Evolutionary conservation across 2,329 filamentous ascomycete species (phyloP).

Genomic region (Talaromyces sp.): DNA sequence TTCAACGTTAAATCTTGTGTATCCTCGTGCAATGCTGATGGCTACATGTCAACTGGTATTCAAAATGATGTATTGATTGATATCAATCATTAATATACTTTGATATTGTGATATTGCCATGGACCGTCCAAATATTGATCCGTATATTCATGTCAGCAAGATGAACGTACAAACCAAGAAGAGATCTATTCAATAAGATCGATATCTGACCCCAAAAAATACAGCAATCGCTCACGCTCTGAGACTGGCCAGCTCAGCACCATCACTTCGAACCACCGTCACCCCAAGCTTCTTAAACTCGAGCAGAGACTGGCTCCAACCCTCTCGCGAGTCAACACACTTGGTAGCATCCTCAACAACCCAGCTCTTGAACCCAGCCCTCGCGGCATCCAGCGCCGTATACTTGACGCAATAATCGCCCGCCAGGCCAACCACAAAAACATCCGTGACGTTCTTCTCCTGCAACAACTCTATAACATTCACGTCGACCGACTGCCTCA

Average conservation of each 20-base stretch:
- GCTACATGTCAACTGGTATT: neutral
- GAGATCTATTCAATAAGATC: neutral
- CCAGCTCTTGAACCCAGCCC: conserved; percentile 70
- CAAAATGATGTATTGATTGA: neutral
- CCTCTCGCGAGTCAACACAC: conserved; percentile 58
- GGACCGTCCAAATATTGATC: neutral
- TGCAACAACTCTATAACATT: conserved; percentile 59
- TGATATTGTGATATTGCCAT: neutral
- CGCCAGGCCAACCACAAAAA: conserved; percentile 82
- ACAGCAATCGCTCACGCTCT: neutral
- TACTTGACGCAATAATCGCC: conserved; percentile 83
- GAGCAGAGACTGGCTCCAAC: conserved; percentile 53
- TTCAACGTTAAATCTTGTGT: too few relatives aligned
- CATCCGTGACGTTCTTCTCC: conserved; percentile 62
- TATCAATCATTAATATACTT: neutral
- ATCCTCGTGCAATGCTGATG: too few relatives aligned
- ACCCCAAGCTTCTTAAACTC: conserved; percentile 60
- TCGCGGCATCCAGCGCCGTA: conserved; percentile 73
- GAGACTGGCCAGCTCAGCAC: conserved; percentile 54
- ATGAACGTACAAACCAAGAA: neutral
- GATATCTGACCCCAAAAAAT: too few relatives aligned
- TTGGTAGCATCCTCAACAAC: conserved; percentile 75
- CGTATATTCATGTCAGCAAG: neutral
- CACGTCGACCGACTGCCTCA: conserved; percentile 41
- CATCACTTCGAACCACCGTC: conserved; percentile 54